Conservation (phyloP, 352 stramenopile genomes). For the Pythium phragmitis region DNA sequence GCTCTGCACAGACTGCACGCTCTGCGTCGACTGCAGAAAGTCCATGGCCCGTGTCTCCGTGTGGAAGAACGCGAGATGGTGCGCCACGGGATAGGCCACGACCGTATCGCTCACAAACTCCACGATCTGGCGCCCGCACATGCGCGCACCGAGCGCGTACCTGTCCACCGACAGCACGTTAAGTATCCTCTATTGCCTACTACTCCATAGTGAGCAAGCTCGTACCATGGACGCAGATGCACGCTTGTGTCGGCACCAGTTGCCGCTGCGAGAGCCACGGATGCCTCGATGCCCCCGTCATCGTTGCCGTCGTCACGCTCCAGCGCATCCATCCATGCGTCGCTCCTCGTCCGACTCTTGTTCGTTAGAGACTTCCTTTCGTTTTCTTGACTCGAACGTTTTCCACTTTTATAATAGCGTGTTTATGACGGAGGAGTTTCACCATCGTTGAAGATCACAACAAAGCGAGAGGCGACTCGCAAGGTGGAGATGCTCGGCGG, state of each 20-base stretch:
- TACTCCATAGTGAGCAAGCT: too few species aligned
- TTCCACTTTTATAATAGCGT: background rate
- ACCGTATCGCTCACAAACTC: constrained; percentile 58
- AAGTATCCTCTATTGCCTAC: too few species aligned
- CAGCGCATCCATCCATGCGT: background rate
- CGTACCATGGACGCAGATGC: constrained; percentile 19
- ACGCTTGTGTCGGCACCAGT: constrained; percentile 13
- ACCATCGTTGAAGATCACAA: background rate
- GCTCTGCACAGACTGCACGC: constrained; percentile 53
- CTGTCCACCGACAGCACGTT: constrained; percentile 18
- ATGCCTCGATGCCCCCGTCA: background rate
- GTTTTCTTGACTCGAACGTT: constrained; percentile 11
- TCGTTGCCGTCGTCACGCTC: constrained; percentile 4
- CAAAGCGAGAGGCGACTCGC: background rate
- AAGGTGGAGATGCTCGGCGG: constrained; percentile 50
- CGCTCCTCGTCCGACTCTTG: background rate
- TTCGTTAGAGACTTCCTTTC: background rate
- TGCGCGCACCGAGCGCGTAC: constrained; percentile 36
- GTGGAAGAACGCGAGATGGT: constrained; percentile 67
- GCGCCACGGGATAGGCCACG: constrained; percentile 64
- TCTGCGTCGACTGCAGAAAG: constrained; percentile 63
- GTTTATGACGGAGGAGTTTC: background rate
- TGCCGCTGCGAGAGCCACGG: background rate
- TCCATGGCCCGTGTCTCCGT: constrained; percentile 62
- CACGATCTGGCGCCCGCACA: constrained; percentile 33